Evolutionary conservation across 2,329 filamentous ascomycete genomes (phyloP), one percentile per base, ranked within the genome.

Genomic region (Trichoderma brevicompactum): DNA sequence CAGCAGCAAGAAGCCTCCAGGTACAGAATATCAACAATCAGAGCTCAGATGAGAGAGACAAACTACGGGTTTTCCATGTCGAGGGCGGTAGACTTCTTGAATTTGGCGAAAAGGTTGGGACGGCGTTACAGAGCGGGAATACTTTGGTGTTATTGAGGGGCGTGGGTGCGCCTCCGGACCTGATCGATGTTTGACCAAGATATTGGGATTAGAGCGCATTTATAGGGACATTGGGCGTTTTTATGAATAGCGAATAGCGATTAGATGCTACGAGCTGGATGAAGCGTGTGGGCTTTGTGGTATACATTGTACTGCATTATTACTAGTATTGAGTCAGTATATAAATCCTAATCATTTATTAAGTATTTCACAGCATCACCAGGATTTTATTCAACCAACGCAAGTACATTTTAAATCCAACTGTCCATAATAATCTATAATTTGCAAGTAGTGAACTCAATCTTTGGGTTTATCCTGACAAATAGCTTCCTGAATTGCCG

Each of bases 61-160:
- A 90, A 77, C 76, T 99, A 69, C 81, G 95, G 8, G 88, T 99
- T 0, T 99, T 97, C 73, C 94, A 98, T 75, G 92, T 99, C 0
- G 94, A 99, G 74, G 92, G 90, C 0, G 95, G 95, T 0, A 82
- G 92, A 65, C 77, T 99, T 68, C 77, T 99, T 68, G 94, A 95
- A 67, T 99, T 96, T 73, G 88, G 85, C 28, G 94, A 97, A 78
- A 94, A 94, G 81, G 82, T 97, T 64, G 93, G 92, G 5, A 82
- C 83, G 60, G 83, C 83, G 34, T 81, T 96, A 66, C 86, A 87
- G 69, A 94, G 86, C 70, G 95, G 95, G 1, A 94, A 99, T 75
- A 97, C 93, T 10, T 87, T 99, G 69, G 93, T 98, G 28, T 75
- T 99, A 72, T 73, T 99, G 61, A 84, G 95, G 68, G 95, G 95